phyloP scores from a whole-genome alignment of 441 rosid species.

The Viola pubescens region DNA sequence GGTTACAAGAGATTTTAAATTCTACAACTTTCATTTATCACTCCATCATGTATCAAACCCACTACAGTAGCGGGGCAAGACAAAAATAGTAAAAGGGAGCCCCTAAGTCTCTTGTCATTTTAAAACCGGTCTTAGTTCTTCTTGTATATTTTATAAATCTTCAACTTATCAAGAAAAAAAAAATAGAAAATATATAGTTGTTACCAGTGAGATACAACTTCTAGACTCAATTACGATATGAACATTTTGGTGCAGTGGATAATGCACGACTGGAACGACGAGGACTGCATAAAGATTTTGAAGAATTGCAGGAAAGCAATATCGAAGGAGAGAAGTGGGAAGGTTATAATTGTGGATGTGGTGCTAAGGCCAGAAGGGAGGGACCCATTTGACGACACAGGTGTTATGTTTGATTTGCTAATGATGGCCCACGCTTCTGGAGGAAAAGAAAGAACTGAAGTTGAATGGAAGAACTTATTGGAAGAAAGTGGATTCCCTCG shows the following conservation, averaged over 20 bases:
- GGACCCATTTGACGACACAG: constrained; percentile 13
- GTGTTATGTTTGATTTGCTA: constrained; percentile 21
- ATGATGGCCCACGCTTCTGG: constrained; percentile 27
- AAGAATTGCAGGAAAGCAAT: constrained; percentile 35
- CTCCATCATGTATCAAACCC: too few species aligned
- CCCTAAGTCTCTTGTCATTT: too few species aligned
- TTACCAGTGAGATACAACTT: too few species aligned
- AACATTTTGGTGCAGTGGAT: constrained; percentile 17
- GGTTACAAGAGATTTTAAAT: too few species aligned
- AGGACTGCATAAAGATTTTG: constrained; percentile 35
- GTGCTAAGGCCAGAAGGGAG: constrained; percentile 23
- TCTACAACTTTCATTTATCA: too few species aligned
- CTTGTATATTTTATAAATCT: too few species aligned
- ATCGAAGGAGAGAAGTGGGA: constrained; percentile 20
- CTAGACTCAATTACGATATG: not conserved
- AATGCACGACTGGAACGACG: constrained; percentile 38
- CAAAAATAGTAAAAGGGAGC: too few species aligned
- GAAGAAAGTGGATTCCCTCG: constrained; percentile 35
- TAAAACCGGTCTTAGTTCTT: too few species aligned
- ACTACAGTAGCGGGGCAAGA: too few species aligned
- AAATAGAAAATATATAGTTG: too few species aligned
- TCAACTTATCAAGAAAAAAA: too few species aligned
- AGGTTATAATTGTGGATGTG: constrained; percentile 27
- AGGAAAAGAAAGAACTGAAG: constrained; percentile 38
- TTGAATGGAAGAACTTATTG: constrained; percentile 36